Conservation (phyloP, 805 yeast species). For the Metschnikowia lochheadii region DNA sequence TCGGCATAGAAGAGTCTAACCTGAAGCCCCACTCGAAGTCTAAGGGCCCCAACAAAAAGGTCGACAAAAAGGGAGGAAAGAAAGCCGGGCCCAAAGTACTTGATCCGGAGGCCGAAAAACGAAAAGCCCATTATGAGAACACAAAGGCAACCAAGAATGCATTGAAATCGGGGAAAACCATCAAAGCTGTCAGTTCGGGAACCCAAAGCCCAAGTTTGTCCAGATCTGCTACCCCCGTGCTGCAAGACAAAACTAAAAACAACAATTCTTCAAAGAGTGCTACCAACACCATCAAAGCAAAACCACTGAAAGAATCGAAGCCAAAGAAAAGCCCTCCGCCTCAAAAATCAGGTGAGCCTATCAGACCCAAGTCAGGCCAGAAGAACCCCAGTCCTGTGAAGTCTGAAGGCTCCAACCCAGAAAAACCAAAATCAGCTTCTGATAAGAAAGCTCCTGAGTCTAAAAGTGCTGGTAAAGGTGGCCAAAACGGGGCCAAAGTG, state of each 20-base stretch:
- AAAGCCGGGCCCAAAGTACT: conserved; percentile 17
- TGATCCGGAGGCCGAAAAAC: conserved; percentile 31
- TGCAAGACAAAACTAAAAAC: neutral
- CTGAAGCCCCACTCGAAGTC: conserved; percentile 19
- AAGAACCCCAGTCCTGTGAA: neutral
- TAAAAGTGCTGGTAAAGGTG: neutral
- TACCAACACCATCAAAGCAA: neutral
- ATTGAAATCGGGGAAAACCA: conserved; percentile 36
- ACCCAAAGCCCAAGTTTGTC: conserved; percentile 11
- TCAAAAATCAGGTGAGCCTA: neutral
- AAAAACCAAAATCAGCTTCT: neutral
- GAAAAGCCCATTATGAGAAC: conserved; percentile 36
- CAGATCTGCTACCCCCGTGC: conserved; percentile 11
- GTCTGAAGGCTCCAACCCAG: neutral
- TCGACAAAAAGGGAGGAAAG: conserved; percentile 23
- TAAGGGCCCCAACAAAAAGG: conserved; percentile 35
- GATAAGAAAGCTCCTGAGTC: neutral
- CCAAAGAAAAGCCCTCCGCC: neutral
- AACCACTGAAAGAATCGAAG: neutral
- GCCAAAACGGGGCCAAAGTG: neutral
- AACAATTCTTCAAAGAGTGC: neutral
- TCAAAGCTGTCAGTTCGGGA: conserved; percentile 36
- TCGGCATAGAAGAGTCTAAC: conserved; percentile 45
- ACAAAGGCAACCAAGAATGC: conserved; percentile 29
- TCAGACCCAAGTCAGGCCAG: neutral